Percentiles rank a stretch among this genome's conserved stretches.
phyloP scores from a whole-genome alignment of 2,329 filamentous ascomycete species.

The Didymella glomerata region DNA sequence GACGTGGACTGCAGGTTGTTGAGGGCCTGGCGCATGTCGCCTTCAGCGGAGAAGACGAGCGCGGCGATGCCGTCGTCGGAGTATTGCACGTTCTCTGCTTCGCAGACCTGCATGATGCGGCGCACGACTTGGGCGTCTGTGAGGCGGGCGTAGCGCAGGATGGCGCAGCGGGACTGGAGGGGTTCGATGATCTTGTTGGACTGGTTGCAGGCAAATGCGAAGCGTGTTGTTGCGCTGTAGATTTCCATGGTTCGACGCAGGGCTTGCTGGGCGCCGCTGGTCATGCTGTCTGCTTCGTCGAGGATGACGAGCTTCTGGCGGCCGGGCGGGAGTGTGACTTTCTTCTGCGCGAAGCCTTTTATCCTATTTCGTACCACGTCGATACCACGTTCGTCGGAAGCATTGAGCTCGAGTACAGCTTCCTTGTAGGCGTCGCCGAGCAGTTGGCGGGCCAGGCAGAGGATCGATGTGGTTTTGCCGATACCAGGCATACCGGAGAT shows the following conservation, averaged over 20 bases:
- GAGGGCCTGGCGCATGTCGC: constrained; percentile 98
- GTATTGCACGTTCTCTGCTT: constrained; percentile 88
- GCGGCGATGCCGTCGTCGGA: constrained; percentile 94
- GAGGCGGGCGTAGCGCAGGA: constrained; percentile 89
- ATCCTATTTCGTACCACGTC: constrained; percentile 97
- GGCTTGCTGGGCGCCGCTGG: constrained; percentile 92
- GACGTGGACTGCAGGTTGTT: constrained; percentile 95
- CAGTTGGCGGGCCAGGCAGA: constrained; percentile 90
- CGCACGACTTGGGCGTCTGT: constrained; percentile 94
- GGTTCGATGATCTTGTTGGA: constrained; percentile 99
- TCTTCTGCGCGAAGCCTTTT: constrained; percentile 98
- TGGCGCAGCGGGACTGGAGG: constrained; percentile 95
- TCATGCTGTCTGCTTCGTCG: constrained; percentile 97
- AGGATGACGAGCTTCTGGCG: constrained; percentile 97
- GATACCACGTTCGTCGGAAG: constrained; percentile 95
- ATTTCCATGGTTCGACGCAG: constrained; percentile 98
- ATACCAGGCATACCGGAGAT: constrained; percentile 99
- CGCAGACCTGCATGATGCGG: constrained; percentile 88
- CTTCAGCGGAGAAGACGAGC: constrained; percentile 96
- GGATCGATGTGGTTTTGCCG: constrained; percentile 94
- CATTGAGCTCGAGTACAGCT: constrained; percentile 94
- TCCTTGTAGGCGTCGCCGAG: constrained; percentile 96
- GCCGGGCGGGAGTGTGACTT: constrained; percentile 90
- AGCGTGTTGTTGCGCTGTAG: constrained; percentile 93
- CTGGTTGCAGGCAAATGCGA: constrained; percentile 98